These are phyloP conservation scores for Kwoniella botswanensis DNA, from an alignment of 768 basidiomycete genomes.

Conservation along the genomic window DNA sequence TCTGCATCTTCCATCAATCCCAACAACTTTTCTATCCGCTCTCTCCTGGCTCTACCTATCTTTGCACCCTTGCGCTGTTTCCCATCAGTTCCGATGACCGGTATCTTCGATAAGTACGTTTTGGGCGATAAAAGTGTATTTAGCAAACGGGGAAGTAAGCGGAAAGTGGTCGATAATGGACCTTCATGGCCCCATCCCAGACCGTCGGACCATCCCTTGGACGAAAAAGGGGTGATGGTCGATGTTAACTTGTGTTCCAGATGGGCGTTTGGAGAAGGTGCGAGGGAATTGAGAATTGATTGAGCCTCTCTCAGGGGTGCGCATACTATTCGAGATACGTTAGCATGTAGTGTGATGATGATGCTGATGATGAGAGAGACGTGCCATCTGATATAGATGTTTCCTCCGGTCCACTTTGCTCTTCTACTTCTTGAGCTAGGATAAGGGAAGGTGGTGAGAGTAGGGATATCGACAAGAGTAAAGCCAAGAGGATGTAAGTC, in stretches of 20 bases:
- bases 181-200: conserved; percentile 57
- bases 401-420: not conserved
- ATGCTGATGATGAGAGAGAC: not conserved
- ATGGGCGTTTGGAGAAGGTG: conserved; percentile 36
- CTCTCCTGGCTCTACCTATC: conserved; percentile 31
- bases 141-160: conserved; percentile 42
- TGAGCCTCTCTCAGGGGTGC: conserved; percentile 38
- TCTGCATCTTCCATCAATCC: conserved; percentile 39
- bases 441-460: conserved; percentile 17
- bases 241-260: conserved; percentile 40
- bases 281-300: conserved; percentile 32
- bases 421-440: conserved; percentile 5
- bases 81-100: conserved; percentile 5
- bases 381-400: conserved; percentile 10
- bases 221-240: conserved; percentile 19
- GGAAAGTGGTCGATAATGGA: conserved; percentile 43
- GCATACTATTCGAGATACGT: conserved; percentile 29
- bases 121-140: conserved; percentile 37
- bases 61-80: conserved; percentile 18
- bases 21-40: conserved; percentile 40
- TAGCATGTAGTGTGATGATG: too few relatives aligned
- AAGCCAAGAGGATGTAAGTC: conserved; percentile 3
- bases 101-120: conserved; percentile 28
- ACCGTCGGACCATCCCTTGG: conserved; percentile 54
- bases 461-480: conserved; percentile 6